phyloP scores from a whole-genome alignment of 225 moss, liverwort and hornwort genomes.

The Polytrichum commune region DNA sequence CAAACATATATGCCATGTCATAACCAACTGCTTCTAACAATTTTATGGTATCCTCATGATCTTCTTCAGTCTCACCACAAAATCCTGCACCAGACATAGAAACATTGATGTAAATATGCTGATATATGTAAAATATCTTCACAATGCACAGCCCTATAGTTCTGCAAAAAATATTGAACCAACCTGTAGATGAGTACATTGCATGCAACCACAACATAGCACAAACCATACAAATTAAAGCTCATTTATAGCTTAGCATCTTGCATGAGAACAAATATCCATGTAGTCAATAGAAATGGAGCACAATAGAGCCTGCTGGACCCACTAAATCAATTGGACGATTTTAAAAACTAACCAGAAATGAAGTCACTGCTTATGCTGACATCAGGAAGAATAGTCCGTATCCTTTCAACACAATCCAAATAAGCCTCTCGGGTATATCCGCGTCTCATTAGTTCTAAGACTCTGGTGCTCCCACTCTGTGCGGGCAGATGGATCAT shows the following conservation, averaged over 20 bases:
- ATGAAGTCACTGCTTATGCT: slow-evolving; percentile 99
- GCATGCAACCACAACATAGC: too few species aligned
- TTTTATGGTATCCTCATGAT: slow-evolving; percentile 78
- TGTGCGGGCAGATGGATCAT: slow-evolving; percentile 94
- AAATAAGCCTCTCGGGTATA: slow-evolving; percentile 88
- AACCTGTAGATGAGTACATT: too few species aligned
- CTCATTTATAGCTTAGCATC: too few species aligned
- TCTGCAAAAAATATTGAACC: too few species aligned
- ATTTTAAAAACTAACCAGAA: slow-evolving; percentile 48
- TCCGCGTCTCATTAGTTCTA: slow-evolving; percentile 92
- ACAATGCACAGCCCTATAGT: too few species aligned
- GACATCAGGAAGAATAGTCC: slow-evolving; percentile 73
- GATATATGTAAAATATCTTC: too few species aligned
- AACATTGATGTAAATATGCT: not conserved
- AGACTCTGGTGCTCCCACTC: slow-evolving; percentile 79
- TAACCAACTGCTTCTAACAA: slow-evolving; percentile 80
- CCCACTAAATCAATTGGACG: too few species aligned
- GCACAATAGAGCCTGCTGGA: too few species aligned
- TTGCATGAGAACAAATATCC: too few species aligned
- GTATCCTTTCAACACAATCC: slow-evolving; percentile 77
- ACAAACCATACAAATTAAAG: too few species aligned
- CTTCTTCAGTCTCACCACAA: slow-evolving; percentile 95
- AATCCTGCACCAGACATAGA: slow-evolving; percentile 53
- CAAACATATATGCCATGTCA: slow-evolving; percentile 99
- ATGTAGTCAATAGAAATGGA: too few species aligned